These are phyloP conservation scores for Raphanus hybrid DNA, from an alignment of 441 rosid genomes.

Conservation along the genomic window DNA sequence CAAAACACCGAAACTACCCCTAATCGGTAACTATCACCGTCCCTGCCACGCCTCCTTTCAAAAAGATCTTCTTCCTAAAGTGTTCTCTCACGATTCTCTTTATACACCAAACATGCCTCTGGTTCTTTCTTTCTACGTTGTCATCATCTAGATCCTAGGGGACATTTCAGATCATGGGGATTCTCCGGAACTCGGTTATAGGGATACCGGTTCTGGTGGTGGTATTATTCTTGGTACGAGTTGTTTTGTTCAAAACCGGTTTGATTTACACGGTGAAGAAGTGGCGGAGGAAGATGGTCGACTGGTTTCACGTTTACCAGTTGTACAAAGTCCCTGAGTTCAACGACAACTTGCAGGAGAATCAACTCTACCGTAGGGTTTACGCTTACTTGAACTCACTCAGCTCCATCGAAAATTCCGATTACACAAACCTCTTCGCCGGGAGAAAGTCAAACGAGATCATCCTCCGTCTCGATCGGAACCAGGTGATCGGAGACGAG, in stretches of 20 bases:
- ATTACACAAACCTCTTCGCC: constrained; percentile 78
- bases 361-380: constrained; percentile 61
- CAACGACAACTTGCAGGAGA: constrained; percentile 66
- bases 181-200: constrained; percentile 42
- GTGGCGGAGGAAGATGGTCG: constrained; percentile 54
- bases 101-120: constrained; percentile 5
- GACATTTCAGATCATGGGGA: constrained; percentile 40
- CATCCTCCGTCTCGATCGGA: constrained; percentile 66
- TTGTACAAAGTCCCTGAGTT: constrained; percentile 74
- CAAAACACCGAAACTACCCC: constrained; percentile 19
- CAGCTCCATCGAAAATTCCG: constrained; percentile 71
- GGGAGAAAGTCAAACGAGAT: constrained; percentile 67
- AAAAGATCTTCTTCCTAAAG: background rate
- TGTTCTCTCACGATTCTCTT: background rate
- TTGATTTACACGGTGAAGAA: constrained; percentile 59
- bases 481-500: constrained; percentile 66
- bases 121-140: background rate
- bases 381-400: constrained; percentile 70
- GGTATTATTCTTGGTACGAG: constrained; percentile 50
- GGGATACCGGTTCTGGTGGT: constrained; percentile 23
- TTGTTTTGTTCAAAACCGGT: constrained; percentile 67
- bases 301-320: constrained; percentile 70
- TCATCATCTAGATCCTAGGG: background rate
- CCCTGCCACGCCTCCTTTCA: constrained; percentile 26
- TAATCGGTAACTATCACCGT: constrained; percentile 16